These are phyloP conservation scores for Ocimum tenuiflorum DNA, from an alignment of 257 asterid species.

Conservation along the genomic window DNA sequence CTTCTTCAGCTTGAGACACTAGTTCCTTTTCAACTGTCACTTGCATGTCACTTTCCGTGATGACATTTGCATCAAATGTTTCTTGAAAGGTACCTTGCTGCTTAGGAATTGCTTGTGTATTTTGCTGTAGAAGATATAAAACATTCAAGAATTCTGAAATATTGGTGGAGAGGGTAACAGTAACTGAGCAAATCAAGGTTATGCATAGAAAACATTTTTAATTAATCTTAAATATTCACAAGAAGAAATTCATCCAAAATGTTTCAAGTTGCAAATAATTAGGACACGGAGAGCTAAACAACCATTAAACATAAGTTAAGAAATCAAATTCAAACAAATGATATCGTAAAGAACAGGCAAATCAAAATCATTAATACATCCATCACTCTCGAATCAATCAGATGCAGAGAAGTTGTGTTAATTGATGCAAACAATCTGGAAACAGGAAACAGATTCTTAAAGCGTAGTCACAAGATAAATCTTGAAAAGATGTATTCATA, in stretches of 20 bases:
- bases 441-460: background rate
- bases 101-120: slow-evolving; percentile 52
- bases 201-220: background rate
- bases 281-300: background rate
- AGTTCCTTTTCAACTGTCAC: slow-evolving; percentile 96
- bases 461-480: background rate
- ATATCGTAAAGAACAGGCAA: background rate
- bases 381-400: background rate
- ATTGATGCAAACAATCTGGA: slow-evolving; percentile 5
- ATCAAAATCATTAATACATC: slow-evolving; percentile 7
- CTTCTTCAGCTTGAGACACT: slow-evolving; percentile 96
- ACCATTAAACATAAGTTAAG: background rate
- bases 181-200: slow-evolving; percentile 6
- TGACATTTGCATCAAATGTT: slow-evolving; percentile 30
- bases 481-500: background rate
- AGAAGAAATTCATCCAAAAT: background rate
- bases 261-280: slow-evolving; percentile 6
- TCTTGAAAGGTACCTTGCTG: slow-evolving; percentile 46
- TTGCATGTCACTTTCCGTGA: slow-evolving; percentile 56
- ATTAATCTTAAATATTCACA: background rate
- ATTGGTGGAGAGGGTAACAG: slow-evolving; percentile 12
- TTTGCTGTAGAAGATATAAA: slow-evolving; percentile 49
- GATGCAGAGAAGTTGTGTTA: slow-evolving; percentile 14
- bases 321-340: background rate
- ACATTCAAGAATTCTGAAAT: slow-evolving; percentile 8